phyloP scores from a whole-genome alignment of 106 monocot species.

The Gastrodia elata region DNA sequence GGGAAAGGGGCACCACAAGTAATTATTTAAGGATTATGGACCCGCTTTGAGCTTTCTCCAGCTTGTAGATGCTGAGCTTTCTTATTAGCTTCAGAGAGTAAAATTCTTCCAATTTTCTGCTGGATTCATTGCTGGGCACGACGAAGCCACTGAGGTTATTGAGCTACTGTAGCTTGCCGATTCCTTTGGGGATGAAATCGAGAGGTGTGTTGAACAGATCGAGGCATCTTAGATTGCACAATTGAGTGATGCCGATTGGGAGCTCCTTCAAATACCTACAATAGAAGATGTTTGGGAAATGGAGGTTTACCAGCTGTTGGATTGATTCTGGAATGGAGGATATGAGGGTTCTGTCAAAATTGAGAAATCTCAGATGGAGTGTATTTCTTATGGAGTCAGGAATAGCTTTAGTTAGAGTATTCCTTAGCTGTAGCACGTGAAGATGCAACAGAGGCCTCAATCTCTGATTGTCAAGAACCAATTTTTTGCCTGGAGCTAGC shows the following conservation, averaged over 20 bases:
- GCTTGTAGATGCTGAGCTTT: slow-evolving; percentile 5
- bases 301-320: slow-evolving; percentile 15
- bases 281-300: not conserved
- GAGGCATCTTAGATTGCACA: slow-evolving; percentile 19
- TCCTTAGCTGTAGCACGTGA: slow-evolving; percentile 13
- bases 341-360: slow-evolving; percentile 19
- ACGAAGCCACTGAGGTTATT: slow-evolving; percentile 22
- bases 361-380: slow-evolving; percentile 20
- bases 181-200: slow-evolving; percentile 19
- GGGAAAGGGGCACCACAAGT: too few species aligned
- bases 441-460: not conserved
- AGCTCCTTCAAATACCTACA: slow-evolving; percentile 13
- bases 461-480: not conserved
- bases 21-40: not conserved
- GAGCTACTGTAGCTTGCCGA: slow-evolving; percentile 17
- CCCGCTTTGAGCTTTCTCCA: slow-evolving; percentile 17
- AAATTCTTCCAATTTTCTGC: slow-evolving; percentile 23
- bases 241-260: slow-evolving; percentile 4
- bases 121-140: not conserved
- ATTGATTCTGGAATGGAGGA: slow-evolving; percentile 24
- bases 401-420: slow-evolving; percentile 2
- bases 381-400: slow-evolving; percentile 20
- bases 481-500: not conserved
- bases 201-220: slow-evolving; percentile 7
- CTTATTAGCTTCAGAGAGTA: slow-evolving; percentile 7